These are phyloP conservation scores for Hypoxylon sp. DNA, from an alignment of 2,329 filamentous ascomycete species.

Conservation along the genomic window DNA sequence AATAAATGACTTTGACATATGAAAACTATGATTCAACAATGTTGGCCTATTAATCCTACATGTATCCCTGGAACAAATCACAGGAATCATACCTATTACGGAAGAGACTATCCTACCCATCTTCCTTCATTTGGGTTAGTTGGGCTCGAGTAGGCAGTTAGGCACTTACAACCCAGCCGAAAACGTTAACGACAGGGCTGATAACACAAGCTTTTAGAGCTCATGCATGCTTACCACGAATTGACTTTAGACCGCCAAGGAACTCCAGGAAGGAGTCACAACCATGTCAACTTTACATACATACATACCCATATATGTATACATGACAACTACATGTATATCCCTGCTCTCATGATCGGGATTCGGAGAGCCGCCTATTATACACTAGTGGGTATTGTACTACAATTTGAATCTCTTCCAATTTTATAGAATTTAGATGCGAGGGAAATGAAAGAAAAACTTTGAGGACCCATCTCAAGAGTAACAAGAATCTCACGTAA, in stretches of 20 bases:
- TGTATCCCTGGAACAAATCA: not conserved
- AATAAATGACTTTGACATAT: not conserved
- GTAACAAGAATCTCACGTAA: slow-evolving; percentile 19
- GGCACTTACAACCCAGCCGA: not conserved
- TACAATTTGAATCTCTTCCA: not conserved
- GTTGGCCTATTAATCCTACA: not conserved
- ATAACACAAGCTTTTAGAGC: slow-evolving; percentile 29
- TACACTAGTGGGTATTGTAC: not conserved
- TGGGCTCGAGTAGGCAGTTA: not conserved
- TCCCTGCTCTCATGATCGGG: not conserved
- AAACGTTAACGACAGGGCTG: slow-evolving; percentile 26
- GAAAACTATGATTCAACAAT: not conserved
- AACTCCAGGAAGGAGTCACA: slow-evolving; percentile 8
- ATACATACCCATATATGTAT: not conserved
- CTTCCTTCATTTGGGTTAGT: slow-evolving; percentile 4
- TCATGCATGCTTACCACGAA: slow-evolving; percentile 1
- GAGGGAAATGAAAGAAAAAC: not conserved
- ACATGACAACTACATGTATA: not conserved
- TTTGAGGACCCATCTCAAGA: not conserved
- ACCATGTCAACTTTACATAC: slow-evolving; percentile 5
- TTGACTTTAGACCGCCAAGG: slow-evolving; percentile 31
- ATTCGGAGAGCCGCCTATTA: not conserved
- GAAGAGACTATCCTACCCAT: not conserved
- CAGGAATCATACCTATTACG: slow-evolving; percentile 14
- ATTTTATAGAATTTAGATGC: not conserved